Base-by-base conservation (phyloP, 768 basidiomycete species). In the Termitomyces sp. region DNA sequence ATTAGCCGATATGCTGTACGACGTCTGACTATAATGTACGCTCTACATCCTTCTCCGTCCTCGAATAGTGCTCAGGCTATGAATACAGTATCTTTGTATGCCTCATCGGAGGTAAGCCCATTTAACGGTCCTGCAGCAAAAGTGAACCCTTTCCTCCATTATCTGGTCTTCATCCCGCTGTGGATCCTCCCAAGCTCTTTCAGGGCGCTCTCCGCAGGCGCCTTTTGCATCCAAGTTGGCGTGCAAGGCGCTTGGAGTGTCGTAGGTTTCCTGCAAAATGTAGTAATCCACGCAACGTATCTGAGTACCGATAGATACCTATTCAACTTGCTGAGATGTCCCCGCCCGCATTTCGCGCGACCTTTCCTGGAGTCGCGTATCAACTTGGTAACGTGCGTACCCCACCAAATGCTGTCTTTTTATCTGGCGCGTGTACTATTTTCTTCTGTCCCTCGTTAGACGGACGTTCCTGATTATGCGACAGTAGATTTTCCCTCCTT, bases 161-260 rank as follows among this genome's bases (percentile, higher is more conserved):
- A 0, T 24, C 20, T 44, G 78, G 79, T 71, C 1, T 79, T 79
- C 73, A 89, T 91, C 64, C 89, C 89, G 0, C 77, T 95, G 1
- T 95, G 93, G 94, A 90, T 93, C 64, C 65, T 96, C 7, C 94
- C 94, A 2, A 72, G 65, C 7, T 72, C 78, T 1, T 95, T 95
- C 70, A 69, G 80, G 0, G 80, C 75, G 1, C 85, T 97, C 9
- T 67, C 90, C 0, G 91, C 91, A 0, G 92, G 92, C 9, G 93
- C 92, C 0, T 96, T 95, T 74, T 93, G 83, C 64, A 76, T 93
- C 18, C 93, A 95, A 67, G 84, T 91, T 63, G 91, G 91, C 53
- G 91, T 95, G 0, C 94, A 96, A 69, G 93, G 92, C 2, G 93
- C 91, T 39, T 93, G 91, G 90, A 91, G 91, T 65, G 87, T 92